Evolutionary conservation across 2,329 filamentous ascomycete genomes (phyloP).

Genomic region (Colletotrichum agaves): DNA sequence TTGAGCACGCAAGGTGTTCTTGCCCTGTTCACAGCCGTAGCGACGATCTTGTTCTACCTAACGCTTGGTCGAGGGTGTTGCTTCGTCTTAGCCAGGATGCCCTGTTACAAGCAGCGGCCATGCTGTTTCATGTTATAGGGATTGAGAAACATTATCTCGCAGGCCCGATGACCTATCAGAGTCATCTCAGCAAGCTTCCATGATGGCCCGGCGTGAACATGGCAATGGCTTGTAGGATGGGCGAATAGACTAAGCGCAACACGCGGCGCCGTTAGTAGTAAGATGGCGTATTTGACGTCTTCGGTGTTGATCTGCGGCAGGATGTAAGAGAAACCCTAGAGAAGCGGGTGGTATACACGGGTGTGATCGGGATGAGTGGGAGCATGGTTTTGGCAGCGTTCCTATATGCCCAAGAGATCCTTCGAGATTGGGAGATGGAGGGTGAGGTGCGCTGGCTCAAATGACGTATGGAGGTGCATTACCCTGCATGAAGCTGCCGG

Average conservation of each 20-base stretch:
- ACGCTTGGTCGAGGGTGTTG: not conserved
- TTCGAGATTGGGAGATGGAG: not conserved
- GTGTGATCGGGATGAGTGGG: not conserved
- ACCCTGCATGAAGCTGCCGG: slow-evolving; percentile 18
- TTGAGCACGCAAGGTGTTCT: too few relatives aligned
- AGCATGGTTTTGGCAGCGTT: not conserved
- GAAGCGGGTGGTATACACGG: not conserved
- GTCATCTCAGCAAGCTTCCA: not conserved
- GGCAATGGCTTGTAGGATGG: not conserved
- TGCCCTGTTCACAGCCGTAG: too few relatives aligned
- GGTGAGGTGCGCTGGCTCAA: slow-evolving; percentile 34
- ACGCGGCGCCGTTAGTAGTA: slow-evolving; percentile 2
- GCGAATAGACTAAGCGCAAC: not conserved
- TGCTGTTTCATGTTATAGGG: slow-evolving; percentile 20
- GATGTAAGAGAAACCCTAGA: not conserved
- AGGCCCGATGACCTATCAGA: slow-evolving; percentile 10
- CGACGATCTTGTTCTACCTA: too few relatives aligned
- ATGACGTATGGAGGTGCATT: slow-evolving; percentile 31
- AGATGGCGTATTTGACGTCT: not conserved
- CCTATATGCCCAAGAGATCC: slow-evolving; percentile 22
- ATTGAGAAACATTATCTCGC: slow-evolving; percentile 11
- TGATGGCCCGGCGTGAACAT: not conserved
- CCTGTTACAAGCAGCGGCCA: slow-evolving; percentile 1
- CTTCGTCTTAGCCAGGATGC: slow-evolving; percentile 12
- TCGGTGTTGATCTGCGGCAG: not conserved